Percentiles rank a stretch among this genome's conserved stretches.
Conservation (phyloP, 1,139 yeast species). For the Wickerhamiella infanticola region DNA sequence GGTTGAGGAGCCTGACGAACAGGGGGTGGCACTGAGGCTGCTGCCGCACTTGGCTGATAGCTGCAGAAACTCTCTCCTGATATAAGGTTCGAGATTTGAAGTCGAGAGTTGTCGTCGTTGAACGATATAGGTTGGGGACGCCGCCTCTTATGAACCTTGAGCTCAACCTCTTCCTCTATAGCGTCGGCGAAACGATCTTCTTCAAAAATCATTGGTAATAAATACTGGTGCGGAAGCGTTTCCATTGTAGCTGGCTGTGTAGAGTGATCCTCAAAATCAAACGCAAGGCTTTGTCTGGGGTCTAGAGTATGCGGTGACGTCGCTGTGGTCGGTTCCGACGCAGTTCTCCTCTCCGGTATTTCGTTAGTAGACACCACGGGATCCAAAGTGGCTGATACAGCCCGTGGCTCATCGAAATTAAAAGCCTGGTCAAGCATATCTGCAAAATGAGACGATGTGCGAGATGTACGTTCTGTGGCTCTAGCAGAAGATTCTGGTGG, state of each 20-base stretch:
- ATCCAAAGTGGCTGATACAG: not conserved
- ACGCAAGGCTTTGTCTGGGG: not conserved
- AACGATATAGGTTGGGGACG: not conserved
- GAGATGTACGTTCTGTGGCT: not conserved
- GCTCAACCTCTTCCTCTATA: conserved; percentile 23
- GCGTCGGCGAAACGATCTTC: conserved; percentile 28
- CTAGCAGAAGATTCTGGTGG: too few species aligned
- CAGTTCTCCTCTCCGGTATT: conserved; percentile 1
- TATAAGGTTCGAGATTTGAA: conserved; percentile 18
- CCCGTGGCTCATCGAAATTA: conserved; percentile 3
- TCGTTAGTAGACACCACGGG: conserved; percentile 1
- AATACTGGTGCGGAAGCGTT: conserved; percentile 4
- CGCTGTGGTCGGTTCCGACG: not conserved
- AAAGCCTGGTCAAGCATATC: conserved; percentile 15
- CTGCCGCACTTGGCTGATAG: conserved; percentile 14
- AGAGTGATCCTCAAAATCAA: conserved; percentile 4
- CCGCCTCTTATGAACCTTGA: conserved; percentile 8
- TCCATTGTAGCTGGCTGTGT: not conserved
- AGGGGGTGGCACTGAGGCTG: conserved; percentile 12
- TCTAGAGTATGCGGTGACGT: not conserved
- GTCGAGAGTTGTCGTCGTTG: conserved; percentile 12
- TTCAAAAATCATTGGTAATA: conserved; percentile 26
- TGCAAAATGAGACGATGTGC: conserved; percentile 8
- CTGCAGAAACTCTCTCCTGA: conserved; percentile 18
- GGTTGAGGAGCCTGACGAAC: conserved; percentile 13